Conservation (phyloP, 2,329 filamentous ascomycete species). For the Microsporum ferrugineum region DNA sequence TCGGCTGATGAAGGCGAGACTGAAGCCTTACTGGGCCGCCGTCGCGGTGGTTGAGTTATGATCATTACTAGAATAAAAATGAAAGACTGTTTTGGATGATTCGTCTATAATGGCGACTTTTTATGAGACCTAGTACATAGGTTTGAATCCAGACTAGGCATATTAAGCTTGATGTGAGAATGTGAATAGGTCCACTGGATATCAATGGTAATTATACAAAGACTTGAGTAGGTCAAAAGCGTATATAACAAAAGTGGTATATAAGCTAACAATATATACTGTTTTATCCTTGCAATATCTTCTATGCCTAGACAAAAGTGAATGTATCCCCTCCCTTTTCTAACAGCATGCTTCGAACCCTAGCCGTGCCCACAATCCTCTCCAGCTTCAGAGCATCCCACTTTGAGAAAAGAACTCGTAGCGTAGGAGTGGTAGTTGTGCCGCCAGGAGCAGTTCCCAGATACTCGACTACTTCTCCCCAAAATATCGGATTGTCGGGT, state of each 20-base stretch:
- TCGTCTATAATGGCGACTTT: no score
- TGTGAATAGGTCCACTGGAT: no score
- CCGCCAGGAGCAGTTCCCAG: slow-evolving; percentile 31
- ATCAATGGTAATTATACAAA: no score
- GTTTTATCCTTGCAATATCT: neutral
- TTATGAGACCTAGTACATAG: no score
- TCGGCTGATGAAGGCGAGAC: slow-evolving; percentile 11
- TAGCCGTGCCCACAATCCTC: slow-evolving; percentile 68
- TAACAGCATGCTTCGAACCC: slow-evolving; percentile 71
- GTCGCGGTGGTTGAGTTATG: neutral
- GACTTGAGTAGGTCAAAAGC: neutral
- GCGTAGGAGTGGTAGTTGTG: slow-evolving; percentile 47
- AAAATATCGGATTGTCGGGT: slow-evolving; percentile 65
- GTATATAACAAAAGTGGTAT: neutral
- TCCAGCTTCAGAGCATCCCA: slow-evolving; percentile 87
- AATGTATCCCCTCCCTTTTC: slow-evolving; percentile 79
- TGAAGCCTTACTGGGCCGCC: neutral
- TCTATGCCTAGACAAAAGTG: slow-evolving; percentile 63
- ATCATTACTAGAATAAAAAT: neutral
- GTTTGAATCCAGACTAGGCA: no score
- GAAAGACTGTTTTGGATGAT: no score
- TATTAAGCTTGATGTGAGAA: no score
- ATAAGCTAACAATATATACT: neutral
- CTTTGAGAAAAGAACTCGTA: slow-evolving; percentile 61
- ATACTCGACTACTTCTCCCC: slow-evolving; percentile 33